Evolutionary conservation across 1,284 basidiomycete species (phyloP), one percentile per base, ranked within the genome.

Genomic region (Leccinum solheimii): DNA sequence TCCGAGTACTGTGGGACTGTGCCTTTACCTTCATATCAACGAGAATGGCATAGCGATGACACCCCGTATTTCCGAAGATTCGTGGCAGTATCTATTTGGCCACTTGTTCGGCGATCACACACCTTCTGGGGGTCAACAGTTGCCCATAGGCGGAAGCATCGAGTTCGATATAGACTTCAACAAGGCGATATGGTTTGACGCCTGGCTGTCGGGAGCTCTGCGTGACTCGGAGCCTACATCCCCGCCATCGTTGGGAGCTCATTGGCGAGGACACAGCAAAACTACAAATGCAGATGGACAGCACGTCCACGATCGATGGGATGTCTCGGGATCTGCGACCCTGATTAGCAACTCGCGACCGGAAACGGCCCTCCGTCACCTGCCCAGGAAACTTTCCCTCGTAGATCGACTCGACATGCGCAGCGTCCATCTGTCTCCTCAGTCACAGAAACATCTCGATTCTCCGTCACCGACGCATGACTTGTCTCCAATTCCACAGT

Each of bases 141-240:
- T 84, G 10, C 86, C 88, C 2, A 85, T 92, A 64, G 79, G 81
- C 59, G 91, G 89, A 14, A 84, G 82, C 55, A 80, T 93, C 30
- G 90, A 92, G 72, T 91, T 92, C 69, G 91, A 93, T 75, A 83
- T 93, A 57, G 91, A 92, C 75, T 61, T 84, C 61, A 77, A 77
- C 38, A 84, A 84, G 66, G 91, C 90, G 26, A 80, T 85, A 32
- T 93, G 91, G 91, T 90, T 86, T 68, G 77, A 85, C 38, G 73
- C 84, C 3, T 92, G 91, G 91, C 65, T 87, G 19, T 78, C 82
- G 1, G 83, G 67, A 81, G 85, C 51, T 9, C 61, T 64, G 21
- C 69, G 64, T 30, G 69, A 69, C 30, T 34, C 61, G 10, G 62
- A 61, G 1, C 34, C 55, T 1, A 16, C 38, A n/a, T 45, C 79